These are phyloP conservation scores for Phytophthora niederhauseri DNA, from an alignment of 352 stramenopile species.

Conservation along the genomic window DNA sequence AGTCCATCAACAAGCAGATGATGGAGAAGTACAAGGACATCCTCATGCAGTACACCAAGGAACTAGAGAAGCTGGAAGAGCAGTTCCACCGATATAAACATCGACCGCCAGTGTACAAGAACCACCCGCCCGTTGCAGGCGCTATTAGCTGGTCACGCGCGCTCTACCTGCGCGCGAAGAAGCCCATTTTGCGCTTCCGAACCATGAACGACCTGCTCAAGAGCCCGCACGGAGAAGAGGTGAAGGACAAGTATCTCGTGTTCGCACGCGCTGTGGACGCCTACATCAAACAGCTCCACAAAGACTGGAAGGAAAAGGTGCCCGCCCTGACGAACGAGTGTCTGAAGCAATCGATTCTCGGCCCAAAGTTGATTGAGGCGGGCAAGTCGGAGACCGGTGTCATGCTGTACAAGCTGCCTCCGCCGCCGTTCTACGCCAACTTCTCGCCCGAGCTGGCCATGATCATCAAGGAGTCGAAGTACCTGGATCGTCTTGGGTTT, in stretches of 20 bases:
- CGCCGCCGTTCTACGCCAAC: conserved; percentile 94
- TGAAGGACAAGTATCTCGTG: conserved; percentile 95
- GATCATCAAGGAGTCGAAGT: conserved; percentile 97
- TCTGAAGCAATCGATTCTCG: conserved; percentile 94
- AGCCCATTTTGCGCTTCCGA: conserved; percentile 94
- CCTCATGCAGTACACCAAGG: conserved; percentile 96
- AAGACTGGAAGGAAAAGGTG: conserved; percentile 93
- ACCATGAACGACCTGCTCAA: conserved; percentile 94
- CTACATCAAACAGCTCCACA: conserved; percentile 94
- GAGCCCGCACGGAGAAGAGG: conserved; percentile 89
- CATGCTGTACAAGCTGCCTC: conserved; percentile 85
- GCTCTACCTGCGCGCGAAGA: conserved; percentile 93
- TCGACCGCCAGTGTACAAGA: conserved; percentile 92
- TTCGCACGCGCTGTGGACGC: conserved; percentile 93
- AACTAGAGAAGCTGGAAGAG: conserved; percentile 92
- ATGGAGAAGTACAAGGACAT: conserved; percentile 98
- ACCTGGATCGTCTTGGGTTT: conserved; percentile 96
- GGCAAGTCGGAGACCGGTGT: conserved; percentile 79
- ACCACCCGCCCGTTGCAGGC: conserved; percentile 90
- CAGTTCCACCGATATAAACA: conserved; percentile 91
- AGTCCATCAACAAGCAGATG: conserved; percentile 97
- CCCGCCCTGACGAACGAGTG: conserved; percentile 91
- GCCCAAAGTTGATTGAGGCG: conserved; percentile 76
- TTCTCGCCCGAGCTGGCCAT: conserved; percentile 93
- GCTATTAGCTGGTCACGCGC: conserved; percentile 85